These are phyloP conservation scores for Aspergillus incahuasiensis DNA, from an alignment of 495 filamentous ascomycete genomes.

Conservation along the genomic window DNA sequence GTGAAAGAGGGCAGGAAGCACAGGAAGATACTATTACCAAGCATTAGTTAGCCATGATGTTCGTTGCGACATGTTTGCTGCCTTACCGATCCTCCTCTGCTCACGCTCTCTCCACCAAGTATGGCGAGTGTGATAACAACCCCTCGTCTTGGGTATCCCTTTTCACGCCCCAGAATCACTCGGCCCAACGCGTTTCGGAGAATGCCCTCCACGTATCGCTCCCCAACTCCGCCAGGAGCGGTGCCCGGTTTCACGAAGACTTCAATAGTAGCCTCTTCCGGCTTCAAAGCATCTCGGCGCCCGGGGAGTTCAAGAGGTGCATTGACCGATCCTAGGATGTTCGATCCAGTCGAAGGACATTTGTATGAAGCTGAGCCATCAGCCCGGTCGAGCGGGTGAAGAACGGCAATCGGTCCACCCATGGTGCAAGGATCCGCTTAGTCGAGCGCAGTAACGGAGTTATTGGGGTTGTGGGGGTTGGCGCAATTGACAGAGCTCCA, in stretches of 20 bases:
- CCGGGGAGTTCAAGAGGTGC: constrained; percentile 83
- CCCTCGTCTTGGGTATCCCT: constrained; percentile 35
- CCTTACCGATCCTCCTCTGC: constrained; percentile 68
- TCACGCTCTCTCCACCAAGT: constrained; percentile 51
- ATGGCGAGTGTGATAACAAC: constrained; percentile 41
- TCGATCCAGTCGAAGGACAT: constrained; percentile 63
- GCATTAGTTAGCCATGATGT: constrained; percentile 9
- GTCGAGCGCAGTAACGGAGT: neutral
- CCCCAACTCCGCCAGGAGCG: constrained; percentile 65
- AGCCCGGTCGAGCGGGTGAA: constrained; percentile 59
- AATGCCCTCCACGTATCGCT: constrained; percentile 47
- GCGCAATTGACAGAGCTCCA: neutral
- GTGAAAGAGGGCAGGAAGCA: constrained; percentile 73
- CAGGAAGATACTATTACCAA: constrained; percentile 59
- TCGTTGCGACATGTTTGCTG: neutral
- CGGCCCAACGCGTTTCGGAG: constrained; percentile 28
- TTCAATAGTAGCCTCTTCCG: constrained; percentile 86
- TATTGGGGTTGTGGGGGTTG: neutral
- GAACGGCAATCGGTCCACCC: constrained; percentile 33
- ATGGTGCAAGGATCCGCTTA: constrained; percentile 19
- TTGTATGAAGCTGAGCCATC: constrained; percentile 88
- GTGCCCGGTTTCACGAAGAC: constrained; percentile 79
- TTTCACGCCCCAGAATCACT: constrained; percentile 33
- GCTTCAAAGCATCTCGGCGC: constrained; percentile 73
- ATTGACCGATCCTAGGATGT: constrained; percentile 79